These are phyloP conservation scores for Prunus mira DNA, from an alignment of 306 rosid species.

Conservation along the genomic window DNA sequence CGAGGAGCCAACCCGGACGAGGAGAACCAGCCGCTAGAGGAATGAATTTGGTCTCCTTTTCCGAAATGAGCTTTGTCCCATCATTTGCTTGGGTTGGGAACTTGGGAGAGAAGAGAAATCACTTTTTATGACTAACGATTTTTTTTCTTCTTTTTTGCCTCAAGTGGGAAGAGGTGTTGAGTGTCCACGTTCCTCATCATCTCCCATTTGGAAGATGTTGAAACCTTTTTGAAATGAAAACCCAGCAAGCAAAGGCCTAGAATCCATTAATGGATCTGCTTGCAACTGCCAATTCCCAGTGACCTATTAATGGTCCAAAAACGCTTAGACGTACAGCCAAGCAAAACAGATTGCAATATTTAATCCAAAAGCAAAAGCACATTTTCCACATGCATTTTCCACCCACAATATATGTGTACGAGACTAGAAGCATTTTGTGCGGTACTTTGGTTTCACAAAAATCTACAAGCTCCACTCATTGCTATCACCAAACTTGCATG, in stretches of 20 bases:
- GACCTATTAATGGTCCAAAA: background rate
- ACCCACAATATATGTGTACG: conserved; percentile 12
- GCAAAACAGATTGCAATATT: background rate
- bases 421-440: conserved; percentile 20
- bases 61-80: background rate
- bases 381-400: conserved; percentile 13
- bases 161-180: background rate
- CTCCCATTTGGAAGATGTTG: background rate
- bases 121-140: too few relatives aligned
- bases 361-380: background rate
- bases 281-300: background rate
- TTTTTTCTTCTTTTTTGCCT: background rate
- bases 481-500: background rate
- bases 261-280: background rate
- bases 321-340: background rate
- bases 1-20: too few relatives aligned
- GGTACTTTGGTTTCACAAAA: conserved; percentile 1
- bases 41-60: background rate
- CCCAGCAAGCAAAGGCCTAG: background rate
- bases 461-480: conserved; percentile 9
- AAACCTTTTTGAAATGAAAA: background rate
- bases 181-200: background rate
- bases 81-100: background rate
- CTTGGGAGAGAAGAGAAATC: background rate
- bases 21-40: too few relatives aligned